Base-by-base conservation (phyloP, 2,329 filamentous ascomycete genomes). In the Clarireedia hainanense region DNA sequence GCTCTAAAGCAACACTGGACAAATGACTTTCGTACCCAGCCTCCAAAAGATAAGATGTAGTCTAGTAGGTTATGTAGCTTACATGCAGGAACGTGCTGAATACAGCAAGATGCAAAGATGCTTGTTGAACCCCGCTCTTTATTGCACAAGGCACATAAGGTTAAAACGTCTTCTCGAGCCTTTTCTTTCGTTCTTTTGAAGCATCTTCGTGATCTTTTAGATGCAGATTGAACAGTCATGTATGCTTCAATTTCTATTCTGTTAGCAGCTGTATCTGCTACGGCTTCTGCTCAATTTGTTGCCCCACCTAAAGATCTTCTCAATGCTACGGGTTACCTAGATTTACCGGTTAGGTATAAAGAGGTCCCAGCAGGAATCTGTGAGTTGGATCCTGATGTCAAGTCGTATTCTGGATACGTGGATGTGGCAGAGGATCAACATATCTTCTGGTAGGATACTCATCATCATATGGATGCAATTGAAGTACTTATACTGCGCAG, bases 321-420 rank as follows among this genome's bases (percentile, higher is more conserved):
- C 7, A 64, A 66, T 50, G 65, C 67, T 6, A 66, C 61, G 23
- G 72, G 72, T 20, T 68, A 70, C 56, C 69, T 72, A 26, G 69
- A 67, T 23, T 63, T 77, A 42, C 69, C 70, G 0, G 73, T 77
- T 23, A 69, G 75, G 36, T 78, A 76, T 65, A 78, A 77, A 61
- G 66, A 76, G 59, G 75, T 77, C 0, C 74, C 74, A 0, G 66
- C 69, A 2, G 74, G 74, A 15, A 75, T 74, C 43, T 77, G 75
- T 61, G 75, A 76, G 64, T 64, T 70, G 23, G 70, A 73, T 59
- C 71, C 71, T 1, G 55, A 66, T 23, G 72, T 75, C 40, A 74
- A 73, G 65, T 71, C 69, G 57, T 75, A 70, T 59, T 71, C 70
- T 36, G 73, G 73, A 6, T 75, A 74, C 60, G 72, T 70, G 27